These are phyloP conservation scores for Escovopsis sp. DNA, from an alignment of 2,329 filamentous ascomycete genomes.

Conservation along the genomic window DNA sequence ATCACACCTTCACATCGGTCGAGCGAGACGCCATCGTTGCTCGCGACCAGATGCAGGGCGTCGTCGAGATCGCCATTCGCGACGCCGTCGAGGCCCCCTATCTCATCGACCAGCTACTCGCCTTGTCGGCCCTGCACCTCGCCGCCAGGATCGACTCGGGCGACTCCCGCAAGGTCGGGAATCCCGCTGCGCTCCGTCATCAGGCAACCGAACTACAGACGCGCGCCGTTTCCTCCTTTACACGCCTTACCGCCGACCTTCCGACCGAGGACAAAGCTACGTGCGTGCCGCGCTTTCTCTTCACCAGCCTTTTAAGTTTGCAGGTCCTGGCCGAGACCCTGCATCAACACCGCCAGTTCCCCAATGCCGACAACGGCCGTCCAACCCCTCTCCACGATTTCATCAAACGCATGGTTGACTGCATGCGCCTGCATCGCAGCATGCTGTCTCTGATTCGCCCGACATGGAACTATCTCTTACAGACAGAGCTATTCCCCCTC, in stretches of 20 bases:
- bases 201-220: slow-evolving; percentile 31
- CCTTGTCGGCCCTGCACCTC: slow-evolving; percentile 28
- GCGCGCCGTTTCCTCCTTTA: slow-evolving; percentile 25
- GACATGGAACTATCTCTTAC: slow-evolving; percentile 20
- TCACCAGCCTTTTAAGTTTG: slow-evolving; percentile 28
- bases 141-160: slow-evolving; percentile 8
- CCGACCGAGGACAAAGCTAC: slow-evolving; percentile 12
- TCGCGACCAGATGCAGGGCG: slow-evolving; percentile 8
- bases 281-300: slow-evolving; percentile 28
- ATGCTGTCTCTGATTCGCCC: slow-evolving; percentile 23
- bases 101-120: slow-evolving; percentile 32
- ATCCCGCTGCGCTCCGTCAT: slow-evolving; percentile 12
- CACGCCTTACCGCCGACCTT: slow-evolving; percentile 13
- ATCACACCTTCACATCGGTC: slow-evolving; percentile 17
- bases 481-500: slow-evolving; percentile 19
- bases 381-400: slow-evolving; percentile 22
- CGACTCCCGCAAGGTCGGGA: slow-evolving; percentile 3
- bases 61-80: slow-evolving; percentile 19
- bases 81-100: slow-evolving; percentile 24
- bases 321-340: slow-evolving; percentile 35
- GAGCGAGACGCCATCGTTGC: slow-evolving; percentile 12
- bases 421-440: slow-evolving; percentile 27
- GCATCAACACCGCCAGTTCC: slow-evolving; percentile 15
- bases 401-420: slow-evolving; percentile 26
- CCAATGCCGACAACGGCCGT: slow-evolving; percentile 1